Percentiles rank a stretch among this genome's conserved stretches.
These are phyloP conservation scores for Globisporangium solare DNA, from an alignment of 352 stramenopile genomes.

Conservation along the genomic window DNA sequence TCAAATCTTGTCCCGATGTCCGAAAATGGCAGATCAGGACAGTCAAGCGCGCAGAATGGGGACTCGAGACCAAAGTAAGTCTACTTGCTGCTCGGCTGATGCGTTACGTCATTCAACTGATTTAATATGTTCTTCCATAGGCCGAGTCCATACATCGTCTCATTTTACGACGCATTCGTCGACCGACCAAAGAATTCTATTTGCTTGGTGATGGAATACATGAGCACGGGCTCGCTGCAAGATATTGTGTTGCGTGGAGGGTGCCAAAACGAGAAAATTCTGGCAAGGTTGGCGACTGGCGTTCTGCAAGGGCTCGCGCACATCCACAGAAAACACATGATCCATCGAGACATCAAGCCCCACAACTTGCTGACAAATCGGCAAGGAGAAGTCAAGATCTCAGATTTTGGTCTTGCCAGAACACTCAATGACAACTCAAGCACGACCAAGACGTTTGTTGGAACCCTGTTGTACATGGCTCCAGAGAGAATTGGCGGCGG, in stretches of 20 bases:
- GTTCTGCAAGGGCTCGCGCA: conserved; percentile 80
- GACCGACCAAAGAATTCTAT: conserved; percentile 86
- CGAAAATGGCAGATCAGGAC: conserved; percentile 24
- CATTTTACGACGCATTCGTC: conserved; percentile 91
- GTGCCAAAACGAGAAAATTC: conserved; percentile 78
- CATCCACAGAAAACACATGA: conserved; percentile 85
- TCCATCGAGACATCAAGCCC: conserved; percentile 92
- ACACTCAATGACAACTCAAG: conserved; percentile 73
- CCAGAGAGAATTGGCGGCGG: conserved; percentile 90
- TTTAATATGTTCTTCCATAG: conserved; percentile 19
- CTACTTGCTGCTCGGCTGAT: not conserved
- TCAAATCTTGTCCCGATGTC: conserved; percentile 84
- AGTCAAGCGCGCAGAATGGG: conserved; percentile 14
- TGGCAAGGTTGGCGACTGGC: conserved; percentile 64
- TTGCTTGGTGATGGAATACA: conserved; percentile 92
- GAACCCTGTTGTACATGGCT: conserved; percentile 93
- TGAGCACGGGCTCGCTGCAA: conserved; percentile 88
- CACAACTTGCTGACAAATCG: conserved; percentile 88
- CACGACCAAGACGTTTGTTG: conserved; percentile 90
- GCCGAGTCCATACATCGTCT: conserved; percentile 87
- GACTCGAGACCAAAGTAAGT: conserved; percentile 30
- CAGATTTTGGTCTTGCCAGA: conserved; percentile 80
- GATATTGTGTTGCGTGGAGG: conserved; percentile 84
- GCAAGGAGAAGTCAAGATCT: conserved; percentile 85
- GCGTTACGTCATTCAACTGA: not conserved